Base-by-base conservation (phyloP, 352 stramenopile species). In the Pythium pyrilobum region DNA sequence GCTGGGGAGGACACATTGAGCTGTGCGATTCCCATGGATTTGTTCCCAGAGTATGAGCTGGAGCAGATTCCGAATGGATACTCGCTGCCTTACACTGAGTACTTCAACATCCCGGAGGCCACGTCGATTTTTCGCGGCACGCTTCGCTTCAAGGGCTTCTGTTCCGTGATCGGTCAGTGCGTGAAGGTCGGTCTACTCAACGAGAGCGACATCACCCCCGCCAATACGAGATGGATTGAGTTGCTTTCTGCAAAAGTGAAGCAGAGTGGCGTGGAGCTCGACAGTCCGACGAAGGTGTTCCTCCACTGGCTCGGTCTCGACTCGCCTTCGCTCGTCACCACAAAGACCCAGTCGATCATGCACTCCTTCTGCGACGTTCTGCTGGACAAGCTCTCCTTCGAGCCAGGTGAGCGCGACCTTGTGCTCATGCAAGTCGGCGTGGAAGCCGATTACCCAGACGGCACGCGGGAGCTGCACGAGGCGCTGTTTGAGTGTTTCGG, bases 61-160 rank as follows among this genome's bases (percentile, higher is more conserved):
- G 89, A 97, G 59, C 74, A 81, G 37, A 71, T 97, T 23, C 86
- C 89, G 4, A 97, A 97, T 62, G 70, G 87, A 13, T 68, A 96
- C 64, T 87, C 84, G 21, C 49, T 94, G 4, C 59, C 74, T 6
- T 97, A 96, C 59, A 64, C 72, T 12, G 62, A 80, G 3, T 80
- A 85, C 28, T 97, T 96, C 62, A 67, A 73, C 9, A 94, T 97
- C 50, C 67, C 75, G 24, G 75, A 81, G 27, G 64, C 50, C 16
- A 47, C 42, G 33, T 71, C 81, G 18, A 76, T 95, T 44, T 97
- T 95, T 51, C 74, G 87, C 24, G 89, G 86, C 27, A 96, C 89
- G 24, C 66, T 96, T 23, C 71, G 87, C 21, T 97, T 90, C 66
- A 52, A 73, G 47, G 86, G 86, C 5, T 97, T 92, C 63, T 89